Evolutionary conservation across 441 rosid species (phyloP).

Genomic region (Mallotus japonicus): DNA sequence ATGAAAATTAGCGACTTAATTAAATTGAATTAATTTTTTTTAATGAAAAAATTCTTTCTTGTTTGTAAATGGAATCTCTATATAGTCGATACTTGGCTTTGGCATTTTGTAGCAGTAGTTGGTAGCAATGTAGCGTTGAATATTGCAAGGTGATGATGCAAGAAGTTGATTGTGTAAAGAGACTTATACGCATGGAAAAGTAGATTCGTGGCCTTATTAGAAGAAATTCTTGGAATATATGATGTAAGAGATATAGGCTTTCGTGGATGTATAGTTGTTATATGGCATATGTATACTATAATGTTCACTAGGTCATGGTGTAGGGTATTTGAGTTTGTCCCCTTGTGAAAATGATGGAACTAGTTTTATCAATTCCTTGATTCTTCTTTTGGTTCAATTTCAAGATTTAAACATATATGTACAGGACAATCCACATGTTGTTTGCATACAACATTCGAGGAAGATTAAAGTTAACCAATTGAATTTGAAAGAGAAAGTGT

Average conservation of each 20-base stretch:
- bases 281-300: background rate
- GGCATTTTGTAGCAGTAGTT: conserved; percentile 14
- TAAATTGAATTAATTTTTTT: background rate
- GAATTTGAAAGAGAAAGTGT: too few species aligned
- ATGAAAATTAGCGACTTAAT: background rate
- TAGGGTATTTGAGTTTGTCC: conserved; percentile 2
- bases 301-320: conserved; percentile 5
- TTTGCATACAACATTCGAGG: too few species aligned
- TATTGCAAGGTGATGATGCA: conserved; percentile 9
- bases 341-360: conserved; percentile 12
- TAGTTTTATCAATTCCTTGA: too few species aligned
- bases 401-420: too few species aligned
- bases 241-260: background rate
- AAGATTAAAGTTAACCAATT: too few species aligned
- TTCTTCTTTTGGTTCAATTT: too few species aligned
- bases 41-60: background rate
- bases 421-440: too few species aligned
- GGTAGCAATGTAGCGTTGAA: background rate
- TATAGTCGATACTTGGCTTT: conserved; percentile 6
- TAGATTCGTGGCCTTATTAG: background rate
- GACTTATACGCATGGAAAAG: background rate
- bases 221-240: too few species aligned
- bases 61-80: conserved; percentile 22
- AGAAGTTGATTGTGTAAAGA: background rate
- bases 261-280: background rate